Percentiles rank a stretch among this genome's conserved stretches.
Conservation (phyloP, 768 basidiomycete genomes). For the Royoungia palumana region DNA sequence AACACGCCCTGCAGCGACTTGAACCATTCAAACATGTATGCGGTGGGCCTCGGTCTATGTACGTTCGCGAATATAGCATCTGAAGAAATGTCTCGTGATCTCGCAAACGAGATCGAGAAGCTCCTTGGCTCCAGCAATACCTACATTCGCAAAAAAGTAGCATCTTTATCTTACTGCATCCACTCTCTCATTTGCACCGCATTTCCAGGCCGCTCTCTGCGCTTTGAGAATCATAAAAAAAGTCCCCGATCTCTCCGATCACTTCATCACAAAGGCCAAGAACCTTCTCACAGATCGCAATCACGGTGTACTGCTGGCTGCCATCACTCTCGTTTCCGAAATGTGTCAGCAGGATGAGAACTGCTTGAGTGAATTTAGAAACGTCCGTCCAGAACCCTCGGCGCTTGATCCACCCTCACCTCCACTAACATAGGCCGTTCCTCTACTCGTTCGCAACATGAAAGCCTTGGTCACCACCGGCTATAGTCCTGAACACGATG, state of each 20-base stretch:
- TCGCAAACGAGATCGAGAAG: slow-evolving; percentile 97
- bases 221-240: slow-evolving; percentile 92
- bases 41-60: slow-evolving; percentile 93
- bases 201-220: slow-evolving; percentile 82
- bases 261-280: slow-evolving; percentile 86
- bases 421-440: slow-evolving; percentile 65
- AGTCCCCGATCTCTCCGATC: slow-evolving; percentile 93
- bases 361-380: slow-evolving; percentile 83
- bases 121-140: slow-evolving; percentile 95
- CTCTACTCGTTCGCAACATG: slow-evolving; percentile 89
- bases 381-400: slow-evolving; percentile 48
- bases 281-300: slow-evolving; percentile 92
- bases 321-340: slow-evolving; percentile 91
- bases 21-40: slow-evolving; percentile 99
- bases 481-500: slow-evolving; percentile 98
- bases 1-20: slow-evolving; percentile 66
- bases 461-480: slow-evolving; percentile 95
- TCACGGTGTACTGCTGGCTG: slow-evolving; percentile 92
- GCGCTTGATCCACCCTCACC: slow-evolving; percentile 5
- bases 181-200: neutral
- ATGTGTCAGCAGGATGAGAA: slow-evolving; percentile 81
- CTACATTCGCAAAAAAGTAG: slow-evolving; percentile 97
- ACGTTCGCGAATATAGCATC: slow-evolving; percentile 99
- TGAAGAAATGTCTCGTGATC: slow-evolving; percentile 98
- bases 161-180: neutral